phyloP scores from a whole-genome alignment of 2,329 filamentous ascomycete genomes.

The Colletotrichum salicis region DNA sequence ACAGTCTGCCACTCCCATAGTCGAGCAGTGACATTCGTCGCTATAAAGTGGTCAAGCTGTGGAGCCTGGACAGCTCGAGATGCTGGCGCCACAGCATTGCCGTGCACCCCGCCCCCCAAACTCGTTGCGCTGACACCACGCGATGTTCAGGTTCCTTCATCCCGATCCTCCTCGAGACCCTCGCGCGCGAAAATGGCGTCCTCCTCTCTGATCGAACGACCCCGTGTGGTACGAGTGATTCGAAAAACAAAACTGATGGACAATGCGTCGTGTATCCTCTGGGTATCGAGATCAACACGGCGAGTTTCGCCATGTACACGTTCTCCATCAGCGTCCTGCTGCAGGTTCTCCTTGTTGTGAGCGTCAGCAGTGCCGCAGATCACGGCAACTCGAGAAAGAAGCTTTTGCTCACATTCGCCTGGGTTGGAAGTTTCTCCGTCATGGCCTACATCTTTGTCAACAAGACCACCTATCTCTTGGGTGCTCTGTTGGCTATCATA shows the following conservation, averaged over 20 bases:
- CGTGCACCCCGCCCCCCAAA: not conserved
- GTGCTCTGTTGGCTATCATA: constrained; percentile 84
- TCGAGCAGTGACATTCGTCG: not conserved
- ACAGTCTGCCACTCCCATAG: not conserved
- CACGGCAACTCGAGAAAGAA: constrained; percentile 93
- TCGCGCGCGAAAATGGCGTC: constrained; percentile 92
- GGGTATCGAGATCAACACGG: constrained; percentile 90
- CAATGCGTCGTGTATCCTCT: constrained; percentile 88
- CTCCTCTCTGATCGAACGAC: constrained; percentile 80
- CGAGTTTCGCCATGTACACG: constrained; percentile 98
- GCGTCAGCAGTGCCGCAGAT: constrained; percentile 95
- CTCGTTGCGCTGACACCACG: constrained; percentile 23
- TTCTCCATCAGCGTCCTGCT: constrained; percentile 92
- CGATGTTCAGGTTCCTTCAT: constrained; percentile 81
- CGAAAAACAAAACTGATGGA: constrained; percentile 58
- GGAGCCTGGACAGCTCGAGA: not conserved
- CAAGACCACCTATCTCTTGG: constrained; percentile 81
- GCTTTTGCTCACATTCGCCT: constrained; percentile 85
- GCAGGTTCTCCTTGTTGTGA: constrained; percentile 91
- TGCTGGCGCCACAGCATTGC: not conserved
- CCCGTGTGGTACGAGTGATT: constrained; percentile 76
- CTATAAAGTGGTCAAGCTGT: not conserved
- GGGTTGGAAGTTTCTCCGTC: constrained; percentile 81
- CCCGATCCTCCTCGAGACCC: constrained; percentile 91
- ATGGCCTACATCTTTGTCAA: constrained; percentile 89